Percentiles rank a stretch among this genome's conserved stretches.
Conservation (phyloP, 768 basidiomycete genomes). For the Russula brevipes region DNA sequence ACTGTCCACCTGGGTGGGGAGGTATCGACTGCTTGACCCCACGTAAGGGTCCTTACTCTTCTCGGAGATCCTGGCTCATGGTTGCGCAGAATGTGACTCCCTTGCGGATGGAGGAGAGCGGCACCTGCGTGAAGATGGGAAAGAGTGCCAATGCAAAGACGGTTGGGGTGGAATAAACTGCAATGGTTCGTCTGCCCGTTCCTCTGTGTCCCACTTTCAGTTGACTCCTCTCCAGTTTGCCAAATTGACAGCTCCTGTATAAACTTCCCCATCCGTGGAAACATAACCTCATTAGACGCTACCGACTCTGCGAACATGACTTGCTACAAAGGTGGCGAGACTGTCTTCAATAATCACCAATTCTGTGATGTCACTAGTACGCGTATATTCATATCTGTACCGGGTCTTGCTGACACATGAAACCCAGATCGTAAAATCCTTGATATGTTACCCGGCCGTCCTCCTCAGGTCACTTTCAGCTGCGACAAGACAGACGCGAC, state of each 20-base stretch:
- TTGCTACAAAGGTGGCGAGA: conserved; percentile 89
- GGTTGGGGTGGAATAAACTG: conserved; percentile 98
- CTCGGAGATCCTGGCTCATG: background rate
- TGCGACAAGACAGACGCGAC: conserved; percentile 60
- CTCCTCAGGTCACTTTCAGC: conserved; percentile 95
- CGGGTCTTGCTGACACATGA: background rate
- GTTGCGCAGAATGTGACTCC: conserved; percentile 78
- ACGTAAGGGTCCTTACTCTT: conserved; percentile 47
- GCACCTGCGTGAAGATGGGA: conserved; percentile 67
- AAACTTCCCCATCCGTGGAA: conserved; percentile 63
- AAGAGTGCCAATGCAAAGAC: conserved; percentile 83
- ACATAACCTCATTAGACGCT: conserved; percentile 37
- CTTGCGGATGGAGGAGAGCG: conserved; percentile 86
- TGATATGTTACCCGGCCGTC: conserved; percentile 84
- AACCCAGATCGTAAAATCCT: conserved; percentile 84
- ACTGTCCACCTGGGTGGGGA: conserved; percentile 96
- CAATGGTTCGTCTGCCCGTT: conserved; percentile 59
- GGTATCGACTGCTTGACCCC: conserved; percentile 93
- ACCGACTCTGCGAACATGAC: conserved; percentile 63
- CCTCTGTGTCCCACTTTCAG: background rate
- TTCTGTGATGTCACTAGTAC: conserved; percentile 97
- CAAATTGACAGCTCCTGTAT: conserved; percentile 73
- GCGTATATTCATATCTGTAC: conserved; percentile 30
- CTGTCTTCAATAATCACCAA: conserved; percentile 93
- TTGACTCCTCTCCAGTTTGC: conserved; percentile 58